Percentiles rank a stretch among this genome's conserved stretches.
Conservation (phyloP, 2,329 filamentous ascomycete species). For the Botrytis galanthina region DNA sequence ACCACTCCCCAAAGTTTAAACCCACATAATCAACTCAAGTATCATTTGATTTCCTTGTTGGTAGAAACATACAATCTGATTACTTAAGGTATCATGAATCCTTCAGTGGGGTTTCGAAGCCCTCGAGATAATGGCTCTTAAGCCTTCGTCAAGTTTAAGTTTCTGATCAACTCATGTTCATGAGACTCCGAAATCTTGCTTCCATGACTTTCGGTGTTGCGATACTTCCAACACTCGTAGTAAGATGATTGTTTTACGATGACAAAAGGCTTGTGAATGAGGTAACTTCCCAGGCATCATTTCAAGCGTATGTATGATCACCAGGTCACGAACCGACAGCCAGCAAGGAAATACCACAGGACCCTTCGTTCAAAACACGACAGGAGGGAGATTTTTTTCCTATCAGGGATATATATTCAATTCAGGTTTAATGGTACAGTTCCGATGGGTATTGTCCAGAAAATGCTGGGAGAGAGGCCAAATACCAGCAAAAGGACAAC, state of each 20-base stretch:
- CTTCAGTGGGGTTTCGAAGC: too few species aligned
- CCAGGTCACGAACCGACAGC: neutral
- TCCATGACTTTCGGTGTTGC: accelerated
- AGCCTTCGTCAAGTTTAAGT: neutral
- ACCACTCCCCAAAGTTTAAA: neutral
- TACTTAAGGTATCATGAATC: neutral
- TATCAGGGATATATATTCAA: too few species aligned
- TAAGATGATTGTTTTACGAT: neutral
- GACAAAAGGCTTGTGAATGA: neutral
- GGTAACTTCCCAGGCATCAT: neutral
- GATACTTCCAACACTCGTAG: neutral
- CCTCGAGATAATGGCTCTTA: too few species aligned
- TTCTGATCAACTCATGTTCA: neutral
- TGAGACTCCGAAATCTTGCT: neutral
- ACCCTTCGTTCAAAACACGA: neutral
- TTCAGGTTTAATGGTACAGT: accelerated
- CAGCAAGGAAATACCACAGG: neutral
- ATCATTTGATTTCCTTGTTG: neutral
- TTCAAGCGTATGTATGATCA: neutral
- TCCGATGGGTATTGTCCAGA: too few species aligned
- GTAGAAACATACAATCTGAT: neutral
- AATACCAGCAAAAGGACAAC: neutral
- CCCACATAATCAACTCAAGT: neutral
- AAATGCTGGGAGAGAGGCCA: neutral
- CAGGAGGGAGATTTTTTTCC: neutral